Base-by-base conservation (phyloP, 306 rosid genomes). In the Albizia julibrissin region DNA sequence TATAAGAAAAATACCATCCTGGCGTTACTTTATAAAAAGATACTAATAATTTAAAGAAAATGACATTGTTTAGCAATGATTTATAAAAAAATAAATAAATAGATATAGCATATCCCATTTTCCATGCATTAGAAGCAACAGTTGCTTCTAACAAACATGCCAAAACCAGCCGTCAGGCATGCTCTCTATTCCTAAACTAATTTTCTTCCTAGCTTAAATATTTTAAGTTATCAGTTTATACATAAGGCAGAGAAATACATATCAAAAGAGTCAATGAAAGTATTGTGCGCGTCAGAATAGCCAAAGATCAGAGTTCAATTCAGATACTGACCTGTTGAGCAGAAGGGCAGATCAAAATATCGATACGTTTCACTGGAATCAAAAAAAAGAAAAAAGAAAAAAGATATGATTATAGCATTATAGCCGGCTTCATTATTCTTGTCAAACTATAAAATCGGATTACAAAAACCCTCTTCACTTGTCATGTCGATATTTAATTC, bases 311-410 rank as follows among this genome's bases (percentile, higher is more conserved):
- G 64, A 44, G 72, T n/a, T 69, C 66, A 56, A 64, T 67, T 76
- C 14, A 27, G 75, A 80, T 8, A 80, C 31, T 54, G n/a, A 89
- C 92, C 92, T 54, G 92, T 80, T 26, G 72, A 82, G 80, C 97
- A 93, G 87, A 93, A 93, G 9, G 97, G 97, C 27, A 91, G 92
- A 90, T 91, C 97, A 75, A 87, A 89, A 77, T 87, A 91, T 12
- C 97, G 95, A 85, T 93, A 91, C 8, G 97, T 93, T 84, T 93
- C 97, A 75, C 97, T 93, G 95, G n/a, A 90, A 80, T 68, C 58
- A 79, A 78, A 79, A 37, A 14, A 13, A n/a, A 77, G 69, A 19
- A 8, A 39, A 14, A 16, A 13, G 13, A 0, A 13, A 11, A 58
- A 71, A 10, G 12, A 24, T 26, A 62, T 3, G 18, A 78, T 5